Conservation (phyloP, 108 stramenopile genomes). For the Skeletonema tropicum region DNA sequence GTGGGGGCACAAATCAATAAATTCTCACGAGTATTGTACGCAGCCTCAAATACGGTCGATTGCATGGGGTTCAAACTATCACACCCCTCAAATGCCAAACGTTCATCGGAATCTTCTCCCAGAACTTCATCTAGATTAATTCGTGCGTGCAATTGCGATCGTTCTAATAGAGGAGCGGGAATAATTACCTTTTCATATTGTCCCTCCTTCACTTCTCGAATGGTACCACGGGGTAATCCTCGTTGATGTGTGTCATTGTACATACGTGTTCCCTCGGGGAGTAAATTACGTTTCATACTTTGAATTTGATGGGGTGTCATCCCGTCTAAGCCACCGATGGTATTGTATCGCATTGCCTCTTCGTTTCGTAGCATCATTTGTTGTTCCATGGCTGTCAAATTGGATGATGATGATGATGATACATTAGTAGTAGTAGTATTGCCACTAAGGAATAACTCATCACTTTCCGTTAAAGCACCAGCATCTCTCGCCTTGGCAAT, state of each 20-base stretch:
- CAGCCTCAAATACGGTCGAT: conserved; percentile 90
- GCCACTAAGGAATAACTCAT: conserved; percentile 33
- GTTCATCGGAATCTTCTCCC: conserved; percentile 41
- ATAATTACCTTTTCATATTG: conserved; percentile 82
- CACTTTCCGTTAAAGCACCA: conserved; percentile 74
- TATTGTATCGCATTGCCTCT: conserved; percentile 13
- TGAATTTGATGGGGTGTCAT: conserved; percentile 51
- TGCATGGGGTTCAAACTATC: conserved; percentile 94
- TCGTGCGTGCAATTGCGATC: conserved; percentile 51
- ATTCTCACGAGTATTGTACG: conserved; percentile 90
- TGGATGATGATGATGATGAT: conserved; percentile 14
- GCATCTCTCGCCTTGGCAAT: conserved; percentile 69
- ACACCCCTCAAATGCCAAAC: conserved; percentile 76
- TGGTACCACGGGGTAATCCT: conserved; percentile 68
- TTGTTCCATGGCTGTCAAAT: conserved; percentile 26
- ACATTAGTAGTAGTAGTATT: not conserved
- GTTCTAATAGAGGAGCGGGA: conserved; percentile 73
- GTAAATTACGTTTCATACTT: conserved; percentile 59
- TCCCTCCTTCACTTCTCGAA: conserved; percentile 69
- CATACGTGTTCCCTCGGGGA: conserved; percentile 70
- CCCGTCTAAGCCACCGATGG: conserved; percentile 31
- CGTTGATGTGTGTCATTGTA: conserved; percentile 44
- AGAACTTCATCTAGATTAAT: conserved; percentile 66
- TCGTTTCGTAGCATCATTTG: conserved; percentile 23
- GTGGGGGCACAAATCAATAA: conserved; percentile 97